Evolutionary conservation across 2,329 filamentous ascomycete genomes (phyloP).

Genomic region (Alternaria ventricosa): DNA sequence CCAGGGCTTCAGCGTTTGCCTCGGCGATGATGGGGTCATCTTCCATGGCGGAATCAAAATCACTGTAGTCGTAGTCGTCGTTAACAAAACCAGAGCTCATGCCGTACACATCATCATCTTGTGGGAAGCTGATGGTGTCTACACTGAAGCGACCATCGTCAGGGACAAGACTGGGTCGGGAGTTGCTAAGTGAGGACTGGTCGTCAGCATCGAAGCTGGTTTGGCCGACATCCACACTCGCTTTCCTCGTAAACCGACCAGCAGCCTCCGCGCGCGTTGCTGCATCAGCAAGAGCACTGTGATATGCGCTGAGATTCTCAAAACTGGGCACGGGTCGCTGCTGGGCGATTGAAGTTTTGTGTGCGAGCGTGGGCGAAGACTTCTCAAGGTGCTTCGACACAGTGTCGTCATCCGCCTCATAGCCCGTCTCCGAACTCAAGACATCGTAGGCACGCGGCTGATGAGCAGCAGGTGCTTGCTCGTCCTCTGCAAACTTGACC

Average conservation of each 20-base stretch:
- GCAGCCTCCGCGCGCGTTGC: conserved; percentile 77
- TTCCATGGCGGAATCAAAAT: conserved; percentile 51
- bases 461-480: conserved; percentile 21
- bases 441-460: conserved; percentile 24
- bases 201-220: conserved; percentile 43
- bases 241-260: conserved; percentile 73
- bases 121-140: conserved; percentile 48
- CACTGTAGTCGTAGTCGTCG: conserved; percentile 65
- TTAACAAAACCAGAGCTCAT: conserved; percentile 48
- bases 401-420: conserved; percentile 44
- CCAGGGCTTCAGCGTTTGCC: conserved; percentile 90
- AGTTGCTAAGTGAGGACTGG: conserved; percentile 39
- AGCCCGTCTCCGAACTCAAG: conserved; percentile 31
- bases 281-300: conserved; percentile 82
- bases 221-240: conserved; percentile 51
- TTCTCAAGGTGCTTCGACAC: conserved; percentile 33
- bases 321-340: conserved; percentile 41
- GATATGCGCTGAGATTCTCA: conserved; percentile 73
- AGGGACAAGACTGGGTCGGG: conserved; percentile 55
- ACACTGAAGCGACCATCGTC: conserved; percentile 59
- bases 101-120: conserved; percentile 43
- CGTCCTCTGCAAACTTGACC: conserved; percentile 27
- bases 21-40: conserved; percentile 94
- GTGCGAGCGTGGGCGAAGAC: conserved; percentile 58
- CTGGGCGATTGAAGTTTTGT: conserved; percentile 52